Conservation (phyloP, 1,284 basidiomycete genomes). For the Cryptococcus deneoformans region DNA sequence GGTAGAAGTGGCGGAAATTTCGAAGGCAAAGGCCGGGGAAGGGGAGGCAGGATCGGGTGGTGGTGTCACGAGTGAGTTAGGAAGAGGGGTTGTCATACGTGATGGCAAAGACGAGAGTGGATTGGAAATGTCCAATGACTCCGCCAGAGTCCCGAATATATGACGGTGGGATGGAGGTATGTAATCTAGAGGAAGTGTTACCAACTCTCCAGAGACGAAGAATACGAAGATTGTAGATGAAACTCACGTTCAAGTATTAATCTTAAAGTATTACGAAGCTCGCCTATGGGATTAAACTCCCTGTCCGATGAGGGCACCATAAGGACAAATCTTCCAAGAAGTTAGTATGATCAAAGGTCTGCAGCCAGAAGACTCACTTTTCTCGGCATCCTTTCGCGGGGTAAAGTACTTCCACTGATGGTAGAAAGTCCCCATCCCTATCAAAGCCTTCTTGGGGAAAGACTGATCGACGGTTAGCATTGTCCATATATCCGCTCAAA, state of each 20-base stretch:
- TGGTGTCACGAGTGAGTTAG: constrained; percentile 23
- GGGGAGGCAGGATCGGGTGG: constrained; percentile 14
- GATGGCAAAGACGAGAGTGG: constrained; percentile 23
- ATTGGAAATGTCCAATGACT: constrained; percentile 27
- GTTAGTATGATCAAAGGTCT: background rate
- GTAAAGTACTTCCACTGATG: constrained; percentile 47
- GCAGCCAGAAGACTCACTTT: constrained; percentile 24
- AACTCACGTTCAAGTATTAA: constrained; percentile 43
- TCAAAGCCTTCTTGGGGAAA: constrained; percentile 47
- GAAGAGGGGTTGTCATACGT: constrained; percentile 19
- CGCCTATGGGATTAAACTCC: constrained; percentile 51
- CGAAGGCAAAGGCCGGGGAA: background rate
- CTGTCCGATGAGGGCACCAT: constrained; percentile 40
- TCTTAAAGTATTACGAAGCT: constrained; percentile 40
- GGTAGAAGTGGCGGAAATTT: background rate
- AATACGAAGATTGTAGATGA: no score
- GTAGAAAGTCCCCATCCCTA: constrained; percentile 34
- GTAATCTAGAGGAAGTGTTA: constrained; percentile 24
- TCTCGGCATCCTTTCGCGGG: constrained; percentile 46
- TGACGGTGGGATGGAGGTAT: constrained; percentile 37
- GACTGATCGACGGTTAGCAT: background rate
- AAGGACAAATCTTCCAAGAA: constrained; percentile 39
- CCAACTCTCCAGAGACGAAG: background rate
- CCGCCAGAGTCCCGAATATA: constrained; percentile 40
- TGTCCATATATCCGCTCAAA: background rate